Base-by-base conservation (phyloP, 2,329 filamentous ascomycete species). In the Arthrobotrys musiformis region DNA sequence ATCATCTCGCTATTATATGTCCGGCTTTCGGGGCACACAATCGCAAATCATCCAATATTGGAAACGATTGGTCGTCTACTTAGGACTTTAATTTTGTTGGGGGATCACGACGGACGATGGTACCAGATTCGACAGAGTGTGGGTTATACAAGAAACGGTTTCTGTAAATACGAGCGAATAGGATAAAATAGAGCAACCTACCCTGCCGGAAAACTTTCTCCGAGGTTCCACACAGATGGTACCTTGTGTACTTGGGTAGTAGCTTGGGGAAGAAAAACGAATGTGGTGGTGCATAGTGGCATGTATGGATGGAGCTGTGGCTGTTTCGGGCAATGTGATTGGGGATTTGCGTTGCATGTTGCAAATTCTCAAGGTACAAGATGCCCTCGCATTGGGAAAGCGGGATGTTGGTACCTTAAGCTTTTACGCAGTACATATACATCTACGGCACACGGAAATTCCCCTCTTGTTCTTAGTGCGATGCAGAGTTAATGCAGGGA, bases 391-490 rank as follows among this genome's bases (percentile, higher is more conserved):
- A 37, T 50, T 42, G 13, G 30, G 24, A 63, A 50, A 61, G 46
- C 58, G 56, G 67, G 42, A 46, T 46, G 67, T 70, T 64, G 17
- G 68, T 72, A 72, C 62, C 60, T 64, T 56, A 56, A 44, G 26
- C 54, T 50, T 56, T 33, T 58, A 35, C 9, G 17, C 9, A 46
- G 56, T 63, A 63, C 44, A 70, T 44, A 63, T 40, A 70, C 68
- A 64, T 54, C 52, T 61, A 72, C 68, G 68, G 68, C 68, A 72
- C 62, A 37, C 68, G 68, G 68, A 72, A 72, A 64, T 72, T 58
- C 68, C 44, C 40, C 28, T 58, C 1, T 22, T 24, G 63, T 42
- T 35, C 58, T n/a, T 22, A 46, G 63, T 56, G 22, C 58, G 15
- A 35, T 63, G 46, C 67, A 54, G 26, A 19, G 17, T 28, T 72